Base-by-base conservation (phyloP, 1,284 basidiomycete species). In the Leccinum pseudoinsigne region DNA sequence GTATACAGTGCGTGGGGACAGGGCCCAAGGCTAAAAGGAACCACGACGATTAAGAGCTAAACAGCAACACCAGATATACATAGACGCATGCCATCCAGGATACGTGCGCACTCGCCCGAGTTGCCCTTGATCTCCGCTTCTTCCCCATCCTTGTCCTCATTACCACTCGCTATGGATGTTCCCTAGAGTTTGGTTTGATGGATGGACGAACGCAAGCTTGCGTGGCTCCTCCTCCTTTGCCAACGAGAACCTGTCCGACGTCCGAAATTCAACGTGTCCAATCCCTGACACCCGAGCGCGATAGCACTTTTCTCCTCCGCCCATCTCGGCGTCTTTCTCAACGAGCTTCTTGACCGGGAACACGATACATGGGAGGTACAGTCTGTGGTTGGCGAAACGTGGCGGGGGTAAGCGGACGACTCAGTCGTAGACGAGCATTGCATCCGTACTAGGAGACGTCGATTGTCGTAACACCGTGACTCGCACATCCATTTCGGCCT, bases 1-100 rank as follows among this genome's bases (percentile, higher is more conserved):
- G 81, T 80, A 67, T 93, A 91, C 72, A 97, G 93, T 3, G 92
- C 93, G 69, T 95, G 90, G 42, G 92, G 84, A 5, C 84, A 83
- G 11, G 85, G 83, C 0, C 94, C 95, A 2, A 96, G 81, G 16
- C 90, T 90, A 36, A 54, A 55, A 45, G 16, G 16, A 42, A 42
- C 14, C 45, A 67, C 58, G 28, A 57, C 21, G 34, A 63, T 69
- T 51, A 56, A 64, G 40, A 38, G 40, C 23, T 38, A 54, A 2
- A 42, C 31, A 28, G n/a, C 18, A 28, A 54, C 23, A 26, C 3
- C n/a, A 34, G 38, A 26, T 5, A 31, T 34, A 38, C 4, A 36
- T 16, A 38, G 28, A 38, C 28, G 72, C 80, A 58, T 72, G 86
- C 86, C 93, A 84, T 58, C 93, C 93, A 12, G 36, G 36, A 38